Evolutionary conservation across 2,329 filamentous ascomycete genomes (phyloP), one percentile per base, ranked within the genome.

Genomic region (Macrophomina pseudophaseolina): DNA sequence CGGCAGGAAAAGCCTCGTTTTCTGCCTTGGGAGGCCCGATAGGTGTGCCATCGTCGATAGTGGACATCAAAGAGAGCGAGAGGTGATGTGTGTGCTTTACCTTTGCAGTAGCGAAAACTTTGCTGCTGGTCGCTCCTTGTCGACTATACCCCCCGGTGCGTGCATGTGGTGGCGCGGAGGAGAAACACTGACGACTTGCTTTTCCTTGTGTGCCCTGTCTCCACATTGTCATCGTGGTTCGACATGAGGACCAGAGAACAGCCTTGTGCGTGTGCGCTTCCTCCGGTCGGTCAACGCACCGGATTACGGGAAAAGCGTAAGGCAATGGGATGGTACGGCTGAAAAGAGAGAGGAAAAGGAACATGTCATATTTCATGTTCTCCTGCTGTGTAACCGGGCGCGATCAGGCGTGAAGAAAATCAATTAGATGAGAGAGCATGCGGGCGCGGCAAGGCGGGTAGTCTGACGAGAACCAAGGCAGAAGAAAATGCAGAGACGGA

Each of bases 401-500:
- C 56, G 56, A 23, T 23, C 33, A 60, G 42, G 53, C 30, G 58
- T 62, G 44, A 62, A 62, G 42, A 62, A 49, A 23, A 48, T 35
- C 44, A 48, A 62, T 14, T 35, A 32, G 44, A 49, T 12, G 35
- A 48, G 14, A 12, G 40, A 16, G 23, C 23, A 23, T 23, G 23
- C 23, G 23, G 23, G 23, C 23, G 23, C 23, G 23, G 23, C 23
- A 23, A 23, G 56, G 56, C 28, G n/a, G 9, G 8, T 58, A 48
- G 56, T 35, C 42, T 48, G 58, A 62, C 58, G 44, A 59, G 58
- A 46, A 59, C 54, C 23, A 46, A 59, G 33, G 40, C 54, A 59
- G 53, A 49, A 62, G 58, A 62, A 62, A 49, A 62, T 62, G 58
- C 58, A 62, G 44, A 62, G 58, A 51, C 58, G 58, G 58, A 49